Evolutionary conservation across 1,139 yeast genomes (phyloP), one percentile per base, ranked within the genome.

Genomic region (Suhomyces bolitotheri): DNA sequence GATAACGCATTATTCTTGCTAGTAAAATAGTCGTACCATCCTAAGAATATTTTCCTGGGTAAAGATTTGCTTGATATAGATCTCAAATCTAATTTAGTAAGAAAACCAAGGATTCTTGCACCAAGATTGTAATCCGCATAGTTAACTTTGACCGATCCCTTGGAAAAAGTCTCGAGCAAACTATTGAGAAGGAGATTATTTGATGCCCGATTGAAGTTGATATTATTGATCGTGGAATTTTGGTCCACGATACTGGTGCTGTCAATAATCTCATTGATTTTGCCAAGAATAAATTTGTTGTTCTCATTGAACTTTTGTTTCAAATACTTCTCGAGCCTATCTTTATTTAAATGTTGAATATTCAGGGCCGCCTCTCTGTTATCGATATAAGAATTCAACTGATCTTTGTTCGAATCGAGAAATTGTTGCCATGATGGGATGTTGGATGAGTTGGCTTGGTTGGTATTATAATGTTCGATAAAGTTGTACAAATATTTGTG

Each of bases 71-170:
- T 20, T 26, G 37, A 26, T 3, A 41, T 23, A 9, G 25, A 25
- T 5, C 29, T 19, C 22, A 41, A 29, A 12, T 34, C 32, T n/a
- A 36, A 24, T 8, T 26, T 51, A 3, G 75, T 69, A 22, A 70
- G 52, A 39, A 66, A 70, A 4, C 76, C 76, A 12, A 70, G 50
- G 2, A 69, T 64, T 33, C 74, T 52, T 1, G 74, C 47, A 1
- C 75, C 75, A 4, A 62, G 49, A 19, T 51, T 58, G 44, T 64
- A 69, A 39, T 66, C 72, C 4, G 75, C 75, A 47, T 64, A 70
- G 41, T 71, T 69, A 9, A 65, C 56, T 27, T 60, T 60, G n/a
- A 60, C 46, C 0, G 73, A 55, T 0, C 71, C 71, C 42, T 59
- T 58, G 21, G 70, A 50, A 31, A 67, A 54, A 0, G 62, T 46